phyloP scores from a whole-genome alignment of 768 basidiomycete genomes.

The Gyrodon lividus region DNA sequence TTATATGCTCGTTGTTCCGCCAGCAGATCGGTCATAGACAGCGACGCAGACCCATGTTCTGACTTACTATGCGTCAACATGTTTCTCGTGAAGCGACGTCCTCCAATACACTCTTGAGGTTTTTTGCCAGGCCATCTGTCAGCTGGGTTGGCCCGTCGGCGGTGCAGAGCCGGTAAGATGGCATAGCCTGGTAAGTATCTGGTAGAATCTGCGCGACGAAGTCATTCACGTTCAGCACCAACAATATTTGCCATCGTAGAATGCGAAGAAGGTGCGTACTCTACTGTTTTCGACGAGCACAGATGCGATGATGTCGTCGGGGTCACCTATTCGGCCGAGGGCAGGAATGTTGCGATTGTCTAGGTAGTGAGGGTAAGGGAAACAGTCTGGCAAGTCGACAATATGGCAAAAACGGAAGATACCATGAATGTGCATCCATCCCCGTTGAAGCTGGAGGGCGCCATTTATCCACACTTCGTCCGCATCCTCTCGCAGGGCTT shows the following conservation, averaged over 20 bases:
- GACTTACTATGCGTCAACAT: neutral
- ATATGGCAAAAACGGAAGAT: slow-evolving; percentile 4
- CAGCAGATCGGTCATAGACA: neutral
- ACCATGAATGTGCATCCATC: slow-evolving; percentile 89
- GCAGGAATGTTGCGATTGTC: slow-evolving; percentile 76
- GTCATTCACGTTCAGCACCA: neutral
- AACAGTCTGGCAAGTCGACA: neutral
- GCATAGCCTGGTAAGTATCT: slow-evolving; percentile 82
- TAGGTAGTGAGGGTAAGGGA: slow-evolving; percentile 24
- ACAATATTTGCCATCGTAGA: neutral
- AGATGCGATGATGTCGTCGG: slow-evolving; percentile 79
- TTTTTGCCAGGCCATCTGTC: slow-evolving; percentile 60
- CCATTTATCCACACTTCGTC: slow-evolving; percentile 68
- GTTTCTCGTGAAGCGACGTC: slow-evolving; percentile 33
- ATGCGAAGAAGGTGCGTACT: slow-evolving; percentile 34
- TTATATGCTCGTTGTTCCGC: neutral
- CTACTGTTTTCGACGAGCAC: slow-evolving; percentile 71
- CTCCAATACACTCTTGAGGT: slow-evolving; percentile 43
- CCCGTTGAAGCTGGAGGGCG: slow-evolving; percentile 62
- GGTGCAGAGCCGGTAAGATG: slow-evolving; percentile 79
- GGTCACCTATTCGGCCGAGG: slow-evolving; percentile 73
- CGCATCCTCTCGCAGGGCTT: slow-evolving; percentile 50
- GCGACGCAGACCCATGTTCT: neutral
- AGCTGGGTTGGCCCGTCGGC: slow-evolving; percentile 67
- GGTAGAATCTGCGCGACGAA: slow-evolving; percentile 48